These are phyloP conservation scores for Kwoniella europaea DNA, from an alignment of 768 basidiomycete genomes.

Conservation along the genomic window DNA sequence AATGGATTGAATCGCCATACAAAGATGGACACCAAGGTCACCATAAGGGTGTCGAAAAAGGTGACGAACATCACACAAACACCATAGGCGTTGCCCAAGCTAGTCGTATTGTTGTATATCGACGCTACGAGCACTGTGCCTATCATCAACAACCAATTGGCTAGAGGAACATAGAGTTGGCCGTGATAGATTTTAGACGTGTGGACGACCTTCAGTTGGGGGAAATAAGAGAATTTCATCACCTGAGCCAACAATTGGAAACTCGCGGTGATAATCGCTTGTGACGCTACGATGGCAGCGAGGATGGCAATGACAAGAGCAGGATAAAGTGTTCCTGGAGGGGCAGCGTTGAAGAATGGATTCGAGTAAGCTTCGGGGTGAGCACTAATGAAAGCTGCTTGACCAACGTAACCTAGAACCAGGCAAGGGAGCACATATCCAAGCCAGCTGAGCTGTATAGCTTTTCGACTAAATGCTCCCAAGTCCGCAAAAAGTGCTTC, in stretches of 20 bases:
- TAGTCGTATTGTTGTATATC: neutral
- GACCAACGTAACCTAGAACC: slow-evolving; percentile 2
- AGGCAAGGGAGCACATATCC: slow-evolving; percentile 4
- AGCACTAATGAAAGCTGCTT: slow-evolving; percentile 7
- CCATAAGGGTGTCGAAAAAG: slow-evolving; percentile 11
- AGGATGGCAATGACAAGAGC: slow-evolving; percentile 2
- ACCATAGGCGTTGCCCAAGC: slow-evolving; percentile 9
- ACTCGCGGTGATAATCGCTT: slow-evolving; percentile 14
- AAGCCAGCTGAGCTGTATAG: slow-evolving; percentile 8
- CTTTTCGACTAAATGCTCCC: neutral
- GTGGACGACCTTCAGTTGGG: neutral
- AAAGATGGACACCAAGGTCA: neutral
- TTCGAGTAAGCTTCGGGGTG: slow-evolving; percentile 8
- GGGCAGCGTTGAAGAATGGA: slow-evolving; percentile 11
- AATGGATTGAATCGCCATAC: neutral
- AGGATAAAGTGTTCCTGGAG: slow-evolving; percentile 7
- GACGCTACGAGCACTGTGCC: slow-evolving; percentile 6
- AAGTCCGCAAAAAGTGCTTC: slow-evolving; percentile 10
- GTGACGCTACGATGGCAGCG: slow-evolving; percentile 5
- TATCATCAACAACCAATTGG: slow-evolving; percentile 12
- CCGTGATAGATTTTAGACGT: slow-evolving; percentile 4
- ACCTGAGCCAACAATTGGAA: neutral
- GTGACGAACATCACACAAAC: slow-evolving; percentile 16
- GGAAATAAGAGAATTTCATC: slow-evolving; percentile 5
- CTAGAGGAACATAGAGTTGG: neutral